These are phyloP conservation scores for Debaryomyces hansenii DNA, from an alignment of 805 yeast genomes.

Conservation along the genomic window DNA sequence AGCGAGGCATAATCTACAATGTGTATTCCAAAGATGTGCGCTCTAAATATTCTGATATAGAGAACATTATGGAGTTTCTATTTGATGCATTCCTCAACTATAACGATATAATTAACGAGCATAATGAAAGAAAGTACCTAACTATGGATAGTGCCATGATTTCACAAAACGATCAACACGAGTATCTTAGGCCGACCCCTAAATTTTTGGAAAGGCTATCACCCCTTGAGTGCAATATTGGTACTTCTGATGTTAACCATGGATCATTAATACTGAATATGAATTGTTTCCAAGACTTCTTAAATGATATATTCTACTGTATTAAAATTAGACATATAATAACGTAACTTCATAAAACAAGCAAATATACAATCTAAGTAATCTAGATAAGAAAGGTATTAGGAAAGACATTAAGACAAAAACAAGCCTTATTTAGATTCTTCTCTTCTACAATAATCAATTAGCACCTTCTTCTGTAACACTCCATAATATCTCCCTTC, in stretches of 20 bases:
- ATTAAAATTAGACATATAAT: constrained; percentile 6
- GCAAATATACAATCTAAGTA: neutral
- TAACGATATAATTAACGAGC: constrained; percentile 4
- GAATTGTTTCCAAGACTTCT: constrained; percentile 9
- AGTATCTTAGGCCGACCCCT: constrained; percentile 4
- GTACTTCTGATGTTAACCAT: neutral
- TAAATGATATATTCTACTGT: constrained; percentile 9
- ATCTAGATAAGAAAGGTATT: neutral
- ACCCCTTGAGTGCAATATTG: neutral
- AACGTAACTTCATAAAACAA: neutral
- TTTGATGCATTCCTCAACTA: constrained; percentile 12
- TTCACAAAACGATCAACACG: neutral
- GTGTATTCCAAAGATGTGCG: constrained; percentile 1
- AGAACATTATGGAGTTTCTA: constrained; percentile 13
- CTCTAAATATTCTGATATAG: neutral
- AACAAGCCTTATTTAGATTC: neutral
- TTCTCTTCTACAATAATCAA: constrained; percentile 39
- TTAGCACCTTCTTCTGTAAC: constrained; percentile 52
- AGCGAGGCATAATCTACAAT: constrained; percentile 6
- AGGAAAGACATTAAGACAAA: no score
- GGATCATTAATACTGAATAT: constrained; percentile 6
- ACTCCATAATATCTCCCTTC: constrained; percentile 52
- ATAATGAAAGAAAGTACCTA: constrained; percentile 8
- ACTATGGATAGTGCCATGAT: constrained; percentile 7
- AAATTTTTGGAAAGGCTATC: constrained; percentile 1